Evolutionary conservation across 768 basidiomycete species (phyloP), one percentile per base, ranked within the genome.

Genomic region (Mycena capillaripes): DNA sequence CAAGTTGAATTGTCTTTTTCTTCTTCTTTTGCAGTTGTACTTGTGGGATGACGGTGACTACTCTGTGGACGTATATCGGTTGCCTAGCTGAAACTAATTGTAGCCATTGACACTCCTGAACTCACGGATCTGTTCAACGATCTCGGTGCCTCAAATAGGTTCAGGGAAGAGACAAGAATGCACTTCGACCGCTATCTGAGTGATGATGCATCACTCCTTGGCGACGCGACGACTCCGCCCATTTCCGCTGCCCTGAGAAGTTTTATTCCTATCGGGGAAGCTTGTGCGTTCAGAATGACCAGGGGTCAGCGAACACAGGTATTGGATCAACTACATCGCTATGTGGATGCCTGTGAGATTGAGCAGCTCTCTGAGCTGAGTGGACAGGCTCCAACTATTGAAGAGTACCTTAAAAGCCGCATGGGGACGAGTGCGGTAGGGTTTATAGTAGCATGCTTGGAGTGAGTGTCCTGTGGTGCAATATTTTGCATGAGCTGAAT

Each of bases 311-410:
- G 32, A 17, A 21, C 10, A 21, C 55, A 53, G 32, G 12, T 56
- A n/a, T 56, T n/a, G 55, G 12, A 27, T 19, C 38, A 60, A n/a
- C 36, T 42, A 12, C n/a, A 40, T 27, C 27, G 25, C 23, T 60
- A 42, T 19, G 16, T 60, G 8, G 58, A 60, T 23, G 58, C 58
- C 27, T 42, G 36, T 32, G 38, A 60, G 25, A 1, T 42, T 25
- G 58, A 60, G 21, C 38, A 60, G 38, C 38, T 40, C 27, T 60
- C 58, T 12, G 58, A 60, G 25, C 10, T 60, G 58, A 14, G 58
- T 16, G 16, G 58, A 29, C 23, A 27, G 25, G 58, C 38, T 0
- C 58, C 58, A 17, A 40, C 58, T 16, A 60, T 60, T 17, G 38
- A 42, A 9, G 36, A 60, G 21, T 60, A 60, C 17, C 58, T 60